phyloP scores from a whole-genome alignment of 2,329 filamentous ascomycete genomes.

The Drechslerella coelobrocha region DNA sequence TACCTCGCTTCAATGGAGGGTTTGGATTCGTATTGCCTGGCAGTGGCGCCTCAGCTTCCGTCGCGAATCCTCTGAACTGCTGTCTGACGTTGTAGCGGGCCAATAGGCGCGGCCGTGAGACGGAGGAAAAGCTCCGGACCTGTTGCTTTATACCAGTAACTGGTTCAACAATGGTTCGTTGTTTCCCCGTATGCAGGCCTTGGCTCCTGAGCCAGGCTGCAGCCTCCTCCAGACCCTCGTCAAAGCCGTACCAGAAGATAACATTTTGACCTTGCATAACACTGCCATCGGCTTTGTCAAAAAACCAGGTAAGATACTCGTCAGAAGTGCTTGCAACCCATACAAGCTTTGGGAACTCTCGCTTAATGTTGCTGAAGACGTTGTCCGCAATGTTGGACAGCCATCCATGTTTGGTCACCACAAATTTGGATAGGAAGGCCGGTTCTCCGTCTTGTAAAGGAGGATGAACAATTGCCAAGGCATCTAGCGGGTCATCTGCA shows the following conservation, averaged over 20 bases:
- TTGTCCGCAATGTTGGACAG: conserved; percentile 94
- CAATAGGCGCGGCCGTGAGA: conserved; percentile 58
- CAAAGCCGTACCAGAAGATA: conserved; percentile 94
- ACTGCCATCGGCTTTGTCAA: conserved; percentile 93
- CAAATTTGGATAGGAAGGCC: conserved; percentile 86
- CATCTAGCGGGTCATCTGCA: conserved; percentile 92
- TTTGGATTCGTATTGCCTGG: conserved; percentile 76
- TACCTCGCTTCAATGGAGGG: conserved; percentile 86
- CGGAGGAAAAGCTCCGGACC: conserved; percentile 54
- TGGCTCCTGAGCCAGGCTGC: conserved; percentile 85
- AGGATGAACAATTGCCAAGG: conserved; percentile 85
- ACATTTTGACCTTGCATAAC: conserved; percentile 84
- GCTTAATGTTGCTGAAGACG: conserved; percentile 90
- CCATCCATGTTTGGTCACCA: conserved; percentile 93
- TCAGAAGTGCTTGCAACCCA: conserved; percentile 98
- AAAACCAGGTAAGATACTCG: conserved; percentile 98
- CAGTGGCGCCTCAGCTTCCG: conserved; percentile 53
- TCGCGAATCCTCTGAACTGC: conserved; percentile 64
- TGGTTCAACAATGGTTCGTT: conserved; percentile 52
- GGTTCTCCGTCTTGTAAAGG: conserved; percentile 70
- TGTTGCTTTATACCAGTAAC: conserved; percentile 55
- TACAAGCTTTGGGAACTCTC: conserved; percentile 86
- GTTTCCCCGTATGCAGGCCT: conserved; percentile 72
- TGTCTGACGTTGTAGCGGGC: conserved; percentile 25
- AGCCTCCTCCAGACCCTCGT: conserved; percentile 76